Base-by-base conservation (phyloP, 2,329 filamentous ascomycete genomes). In the Lachnellula suecica region DNA sequence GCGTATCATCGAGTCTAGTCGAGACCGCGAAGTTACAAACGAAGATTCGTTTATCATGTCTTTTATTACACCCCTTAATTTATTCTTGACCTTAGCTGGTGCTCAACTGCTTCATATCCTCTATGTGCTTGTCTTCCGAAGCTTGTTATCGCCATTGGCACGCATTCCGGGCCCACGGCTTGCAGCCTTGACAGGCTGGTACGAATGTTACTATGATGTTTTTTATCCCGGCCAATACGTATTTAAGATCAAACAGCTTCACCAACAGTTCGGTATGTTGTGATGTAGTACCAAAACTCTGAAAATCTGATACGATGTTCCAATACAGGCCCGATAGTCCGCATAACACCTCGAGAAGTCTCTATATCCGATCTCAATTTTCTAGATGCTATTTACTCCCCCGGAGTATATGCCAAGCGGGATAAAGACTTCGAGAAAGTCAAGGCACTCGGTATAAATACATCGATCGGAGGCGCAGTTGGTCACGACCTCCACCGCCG, bases 121-220 rank as follows among this genome's bases (percentile, higher is more conserved):
- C 8, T 38, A 17, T n/a, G 9, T 17, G 19, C 13, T 20, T 8
- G 15, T 44, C 4, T 44, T 51, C 22, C 35, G 47, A 7, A 17
- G 53, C 17, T 51, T 38, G 24, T 29, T 55, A n/a, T 34, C 27
- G 15, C 55, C 57, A 15, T 38, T 59, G 15, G 34, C 54, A 6
- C 29, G 44, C 11, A 44, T 60, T 23, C 59, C 59, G 11, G 59
- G 58, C 4, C 58, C 58, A n/a, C 53, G 54, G 22, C 22, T 59
- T 19, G 57, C 57, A 19, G 57, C 51, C 1, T 4, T 45, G 6
- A 45, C 42, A 9, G 20, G 15, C 17, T 41, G 24, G 34, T 45
- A 51, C 23, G 29, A 51, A 23, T 41, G 31, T n/a, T 51, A 51
- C 24, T 51, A 45, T 25, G 42, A 51, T 40, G 23, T 51, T 10